These are phyloP conservation scores for Proliferodiscus dingleyae DNA, from an alignment of 2,329 filamentous ascomycete genomes.

Conservation along the genomic window DNA sequence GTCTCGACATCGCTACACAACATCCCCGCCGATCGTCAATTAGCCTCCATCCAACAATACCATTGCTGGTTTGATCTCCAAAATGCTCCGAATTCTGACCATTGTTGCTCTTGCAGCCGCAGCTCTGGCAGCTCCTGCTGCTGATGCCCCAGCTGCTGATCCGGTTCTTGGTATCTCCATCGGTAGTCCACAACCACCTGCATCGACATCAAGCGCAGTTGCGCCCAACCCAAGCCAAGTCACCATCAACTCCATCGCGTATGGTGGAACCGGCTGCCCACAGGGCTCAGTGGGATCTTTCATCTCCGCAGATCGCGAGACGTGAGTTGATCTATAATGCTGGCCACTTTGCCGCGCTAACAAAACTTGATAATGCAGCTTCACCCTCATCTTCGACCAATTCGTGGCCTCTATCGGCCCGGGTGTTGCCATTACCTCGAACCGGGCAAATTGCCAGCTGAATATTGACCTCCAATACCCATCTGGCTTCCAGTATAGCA, in stretches of 20 bases:
- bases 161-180: slow-evolving; percentile 18
- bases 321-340: no score
- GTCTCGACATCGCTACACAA: slow-evolving; percentile 11
- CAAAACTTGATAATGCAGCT: slow-evolving; percentile 11
- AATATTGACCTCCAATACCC: slow-evolving; percentile 48
- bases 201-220: slow-evolving; percentile 12
- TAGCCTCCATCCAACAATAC: slow-evolving; percentile 1
- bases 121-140: slow-evolving; percentile 19
- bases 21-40: not conserved
- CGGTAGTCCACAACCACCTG: slow-evolving; percentile 1
- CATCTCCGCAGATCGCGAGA: slow-evolving; percentile 39
- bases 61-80: slow-evolving; percentile 5
- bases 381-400: slow-evolving; percentile 48
- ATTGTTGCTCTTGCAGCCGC: slow-evolving; percentile 19
- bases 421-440: slow-evolving; percentile 37
- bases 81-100: slow-evolving; percentile 19
- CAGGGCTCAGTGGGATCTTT: slow-evolving; percentile 38
- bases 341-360: no score
- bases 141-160: slow-evolving; percentile 2
- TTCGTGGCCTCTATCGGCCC: slow-evolving; percentile 47
- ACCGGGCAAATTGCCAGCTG: slow-evolving; percentile 50
- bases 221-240: slow-evolving; percentile 33
- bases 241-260: slow-evolving; percentile 39
- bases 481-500: slow-evolving; percentile 47
- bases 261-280: slow-evolving; percentile 45